Evolutionary conservation across 148 eudicot genomes (phyloP).

Genomic region (Selenicereus undatus): DNA sequence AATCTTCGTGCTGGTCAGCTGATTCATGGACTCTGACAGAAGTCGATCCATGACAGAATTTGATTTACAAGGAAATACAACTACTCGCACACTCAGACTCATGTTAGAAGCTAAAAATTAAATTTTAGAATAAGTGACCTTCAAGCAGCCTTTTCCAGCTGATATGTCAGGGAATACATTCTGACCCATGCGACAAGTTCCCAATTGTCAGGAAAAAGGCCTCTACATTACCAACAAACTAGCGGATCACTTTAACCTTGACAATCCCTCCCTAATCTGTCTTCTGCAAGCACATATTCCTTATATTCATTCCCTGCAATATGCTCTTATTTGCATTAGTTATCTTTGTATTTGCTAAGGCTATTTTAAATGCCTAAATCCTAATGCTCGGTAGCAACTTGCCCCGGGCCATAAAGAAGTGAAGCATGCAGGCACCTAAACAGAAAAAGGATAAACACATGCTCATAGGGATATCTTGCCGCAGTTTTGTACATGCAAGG

Average conservation of each 20-base stretch:
- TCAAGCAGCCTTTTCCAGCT: not conserved
- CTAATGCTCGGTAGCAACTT: too few relatives aligned
- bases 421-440: too few relatives aligned
- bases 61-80: not conserved
- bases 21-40: not conserved
- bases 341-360: not conserved
- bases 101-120: not conserved
- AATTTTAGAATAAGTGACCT: not conserved
- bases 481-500: too few relatives aligned
- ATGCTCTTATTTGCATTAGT: not conserved
- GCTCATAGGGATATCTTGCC: too few relatives aligned
- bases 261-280: not conserved
- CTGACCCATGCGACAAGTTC: not conserved
- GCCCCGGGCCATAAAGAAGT: too few relatives aligned
- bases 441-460: too few relatives aligned
- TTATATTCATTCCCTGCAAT: not conserved
- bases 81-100: not conserved
- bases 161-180: not conserved
- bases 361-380: too few relatives aligned
- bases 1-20: not conserved
- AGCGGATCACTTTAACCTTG: not conserved
- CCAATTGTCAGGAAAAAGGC: not conserved
- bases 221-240: not conserved
- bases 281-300: not conserved
- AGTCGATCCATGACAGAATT: not conserved